A percentile compares a stretch with the other conserved stretches of the same genome.
Evolutionary conservation across 2,329 filamentous ascomycete genomes (phyloP).

Genomic region (Clathrospora elynae): DNA sequence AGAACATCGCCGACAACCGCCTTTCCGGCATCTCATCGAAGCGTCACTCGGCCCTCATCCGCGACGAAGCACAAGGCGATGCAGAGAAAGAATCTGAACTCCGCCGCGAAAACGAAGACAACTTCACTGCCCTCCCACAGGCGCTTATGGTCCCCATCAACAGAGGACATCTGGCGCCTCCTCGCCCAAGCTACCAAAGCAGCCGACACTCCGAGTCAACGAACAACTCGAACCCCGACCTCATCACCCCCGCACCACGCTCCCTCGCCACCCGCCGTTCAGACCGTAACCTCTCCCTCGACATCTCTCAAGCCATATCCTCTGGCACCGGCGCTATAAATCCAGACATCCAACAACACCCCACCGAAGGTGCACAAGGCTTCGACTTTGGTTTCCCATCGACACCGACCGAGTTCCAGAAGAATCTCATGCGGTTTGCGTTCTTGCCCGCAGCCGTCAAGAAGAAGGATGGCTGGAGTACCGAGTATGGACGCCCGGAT

Average conservation of each 20-base stretch:
- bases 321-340: slow-evolving; percentile 46
- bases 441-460: slow-evolving; percentile 65
- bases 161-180: slow-evolving; percentile 51
- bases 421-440: slow-evolving; percentile 87
- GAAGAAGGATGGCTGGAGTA: slow-evolving; percentile 77
- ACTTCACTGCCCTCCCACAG: slow-evolving; percentile 78
- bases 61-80: slow-evolving; percentile 79
- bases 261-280: slow-evolving; percentile 50
- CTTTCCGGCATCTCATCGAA: slow-evolving; percentile 52
- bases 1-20: slow-evolving; percentile 79
- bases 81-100: slow-evolving; percentile 78
- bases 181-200: slow-evolving; percentile 30
- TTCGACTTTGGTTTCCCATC: slow-evolving; percentile 72
- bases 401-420: slow-evolving; percentile 85
- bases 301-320: slow-evolving; percentile 49
- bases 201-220: slow-evolving; percentile 20
- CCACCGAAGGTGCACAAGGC: slow-evolving; percentile 28
- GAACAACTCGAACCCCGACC: slow-evolving; percentile 34
- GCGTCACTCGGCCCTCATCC: slow-evolving; percentile 81
- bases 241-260: slow-evolving; percentile 33
- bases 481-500: slow-evolving; percentile 89
- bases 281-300: slow-evolving; percentile 50
- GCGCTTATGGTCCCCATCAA: slow-evolving; percentile 48
- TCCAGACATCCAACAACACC: slow-evolving; percentile 49
- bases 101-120: slow-evolving; percentile 81